Percentiles rank a stretch among this genome's conserved stretches.
phyloP scores from a whole-genome alignment of 257 asterid genomes.

The Plantago ovata region DNA sequence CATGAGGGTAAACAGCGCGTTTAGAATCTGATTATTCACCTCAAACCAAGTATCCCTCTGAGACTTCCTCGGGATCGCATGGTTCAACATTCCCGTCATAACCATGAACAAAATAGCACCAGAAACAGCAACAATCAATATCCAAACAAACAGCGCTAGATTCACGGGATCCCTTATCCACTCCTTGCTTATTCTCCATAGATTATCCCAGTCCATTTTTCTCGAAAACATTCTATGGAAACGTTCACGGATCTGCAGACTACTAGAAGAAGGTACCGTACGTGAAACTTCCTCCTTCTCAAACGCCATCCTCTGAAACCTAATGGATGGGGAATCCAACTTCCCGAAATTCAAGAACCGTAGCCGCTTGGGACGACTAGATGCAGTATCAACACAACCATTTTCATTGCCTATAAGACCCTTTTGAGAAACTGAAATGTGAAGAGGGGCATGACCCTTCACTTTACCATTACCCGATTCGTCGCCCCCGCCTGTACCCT shows the following conservation, averaged over 20 bases:
- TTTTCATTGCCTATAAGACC: slow-evolving; percentile 45
- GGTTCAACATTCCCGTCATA: slow-evolving; percentile 87
- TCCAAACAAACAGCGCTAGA: slow-evolving; percentile 74
- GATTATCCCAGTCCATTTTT: slow-evolving; percentile 55
- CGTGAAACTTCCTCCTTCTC: slow-evolving; percentile 72
- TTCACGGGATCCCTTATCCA: slow-evolving; percentile 78
- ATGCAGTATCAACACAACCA: slow-evolving; percentile 15
- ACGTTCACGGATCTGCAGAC: slow-evolving; percentile 76
- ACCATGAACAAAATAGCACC: slow-evolving; percentile 87
- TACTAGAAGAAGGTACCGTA: slow-evolving; percentile 63
- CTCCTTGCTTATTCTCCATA: slow-evolving; percentile 51
- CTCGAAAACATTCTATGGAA: slow-evolving; percentile 44
- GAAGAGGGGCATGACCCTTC: slow-evolving; percentile 33
- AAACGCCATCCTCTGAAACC: slow-evolving; percentile 58
- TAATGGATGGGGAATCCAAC: slow-evolving; percentile 60
- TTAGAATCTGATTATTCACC: slow-evolving; percentile 85
- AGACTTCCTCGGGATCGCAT: slow-evolving; percentile 61
- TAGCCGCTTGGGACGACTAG: slow-evolving; percentile 39
- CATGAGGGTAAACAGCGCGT: slow-evolving; percentile 84
- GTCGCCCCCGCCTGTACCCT: slow-evolving; percentile 35
- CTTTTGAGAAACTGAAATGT: slow-evolving; percentile 55
- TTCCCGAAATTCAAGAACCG: slow-evolving; percentile 48
- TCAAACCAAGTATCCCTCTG: slow-evolving; percentile 82
- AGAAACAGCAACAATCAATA: slow-evolving; percentile 62
- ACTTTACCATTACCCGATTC: slow-evolving; percentile 29